Conservation (phyloP, 2,329 filamentous ascomycete genomes). For the Penicillium sp. region DNA sequence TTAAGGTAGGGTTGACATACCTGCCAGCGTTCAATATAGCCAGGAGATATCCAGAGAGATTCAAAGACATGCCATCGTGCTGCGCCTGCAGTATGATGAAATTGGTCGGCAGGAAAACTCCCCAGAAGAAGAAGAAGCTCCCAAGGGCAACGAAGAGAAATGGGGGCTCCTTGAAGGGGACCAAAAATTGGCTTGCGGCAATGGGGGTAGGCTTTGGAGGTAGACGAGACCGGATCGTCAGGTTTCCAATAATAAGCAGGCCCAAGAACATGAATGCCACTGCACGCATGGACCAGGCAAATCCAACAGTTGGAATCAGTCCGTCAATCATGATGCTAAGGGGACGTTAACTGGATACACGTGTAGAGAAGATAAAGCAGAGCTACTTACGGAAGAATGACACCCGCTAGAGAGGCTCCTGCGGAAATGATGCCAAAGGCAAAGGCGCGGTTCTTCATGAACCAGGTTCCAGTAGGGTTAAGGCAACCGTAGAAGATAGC, state of each 20-base stretch:
- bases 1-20: not conserved
- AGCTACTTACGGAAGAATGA: not conserved
- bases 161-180: not conserved
- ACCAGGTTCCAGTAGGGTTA: not conserved
- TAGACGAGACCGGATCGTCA: not conserved
- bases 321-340: not conserved
- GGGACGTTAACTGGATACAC: no score
- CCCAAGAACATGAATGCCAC: not conserved
- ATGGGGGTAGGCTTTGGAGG: not conserved
- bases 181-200: not conserved
- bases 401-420: not conserved
- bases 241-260: not conserved
- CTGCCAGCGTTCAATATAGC: not conserved
- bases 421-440: not conserved
- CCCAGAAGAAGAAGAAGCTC: not conserved
- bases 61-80: not conserved
- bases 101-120: not conserved
- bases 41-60: not conserved
- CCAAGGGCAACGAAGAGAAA: not conserved
- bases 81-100: not conserved
- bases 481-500: not conserved
- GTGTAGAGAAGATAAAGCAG: no score
- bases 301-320: not conserved
- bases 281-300: not conserved
- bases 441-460: not conserved